Base-by-base conservation (phyloP, 1,284 basidiomycete genomes). In the Boletus mariae region DNA sequence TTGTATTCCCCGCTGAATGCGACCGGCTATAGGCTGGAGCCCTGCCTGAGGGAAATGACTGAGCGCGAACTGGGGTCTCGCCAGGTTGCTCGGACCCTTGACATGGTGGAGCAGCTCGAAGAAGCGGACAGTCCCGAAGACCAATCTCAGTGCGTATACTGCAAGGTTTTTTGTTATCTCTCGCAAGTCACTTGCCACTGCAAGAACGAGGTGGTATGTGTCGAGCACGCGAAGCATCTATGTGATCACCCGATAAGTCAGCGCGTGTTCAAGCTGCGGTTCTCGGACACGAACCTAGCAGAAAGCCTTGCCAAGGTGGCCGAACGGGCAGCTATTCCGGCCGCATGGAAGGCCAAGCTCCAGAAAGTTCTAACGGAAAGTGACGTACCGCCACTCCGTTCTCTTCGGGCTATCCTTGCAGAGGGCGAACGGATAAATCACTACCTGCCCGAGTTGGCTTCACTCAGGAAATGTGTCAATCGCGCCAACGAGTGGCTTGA, bases 121-220 rank as follows among this genome's bases (percentile, higher is more conserved):
- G 84, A 89, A 58, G 80, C 84, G 60, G 95, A 98, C 68, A 82
- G 85, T 9, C 77, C 87, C 5, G 97, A 98, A 71, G 92, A 94
- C 55, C 92, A 98, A 68, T 96, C 96, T 70, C 94, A 98, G 71
- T 99, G 97, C 80, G 75, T 80, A 50, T 77, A 91, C 62, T 99
- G 97, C 87, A 96, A 97, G 69, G 82, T 82, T 11, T 97, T 98
- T 73, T 95, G 92, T 73, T 99, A 98, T 73, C 85, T 99, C 25
- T 93, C 94, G 4, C 95, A 98, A 67, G 77, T 98, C 65, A 88
- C 82, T 45, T 94, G 91, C 71, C 72, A 77, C 34, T 94, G 91
- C 75, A 86, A 85, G 59, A 80, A 64, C 55, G 80, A 85, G 57
- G 85, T 96, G 35, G 85, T 88, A 2, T 99, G 97, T 69, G 82